Base-by-base conservation (phyloP, 768 basidiomycete genomes). In the Termitomyces bulborhizus region DNA sequence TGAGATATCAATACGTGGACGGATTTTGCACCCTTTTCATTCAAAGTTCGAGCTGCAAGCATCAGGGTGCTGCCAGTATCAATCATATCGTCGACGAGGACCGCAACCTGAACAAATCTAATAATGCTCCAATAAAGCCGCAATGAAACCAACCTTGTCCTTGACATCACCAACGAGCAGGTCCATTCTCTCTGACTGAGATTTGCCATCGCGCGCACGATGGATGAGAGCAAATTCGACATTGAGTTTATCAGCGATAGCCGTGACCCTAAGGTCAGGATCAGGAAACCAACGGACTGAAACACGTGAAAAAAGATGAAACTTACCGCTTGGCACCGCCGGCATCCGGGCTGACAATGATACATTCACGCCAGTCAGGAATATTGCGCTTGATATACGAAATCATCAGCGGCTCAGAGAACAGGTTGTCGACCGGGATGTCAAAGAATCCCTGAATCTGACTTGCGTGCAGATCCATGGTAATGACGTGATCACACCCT, bases 361-460 rank as follows among this genome's bases (percentile, higher is more conserved):
- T 91, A 52, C 82, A 81, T 63, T 96, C 79, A 63, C 85, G 67
- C 89, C 96, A 98, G n/a, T 79, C 85, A 1, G 83, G 79, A 53
- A 98, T 90, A 66, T 85, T 78, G 44, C 82, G 78, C 72, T 93
- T 92, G 72, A 99, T 93, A 73, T 93, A 98, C 16, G 88, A 77
- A 59, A 97, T 78, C 90, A 98, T 96, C 57, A 95, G 76, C 2
- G 97, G 93, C 69, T 99, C 96, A 37, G 92, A 94, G 74, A 88
- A 98, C 44, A 98, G 78, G 69, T 98, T 98, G 74, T 98, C 96
- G 27, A 97, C 95, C 8, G 96, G 96, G 61, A 98, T 93, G 69
- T 98, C 94, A 69, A 98, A 98, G 77, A 98, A 98, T 6, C 96
- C 96, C 68, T 98, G 96, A 57, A 98, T 98, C 74, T 98, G 96